Evolutionary conservation across 208 protist species (phyloP), one percentile per base, ranked within the genome.

Genomic region (Vickermania ingenoplastis): DNA sequence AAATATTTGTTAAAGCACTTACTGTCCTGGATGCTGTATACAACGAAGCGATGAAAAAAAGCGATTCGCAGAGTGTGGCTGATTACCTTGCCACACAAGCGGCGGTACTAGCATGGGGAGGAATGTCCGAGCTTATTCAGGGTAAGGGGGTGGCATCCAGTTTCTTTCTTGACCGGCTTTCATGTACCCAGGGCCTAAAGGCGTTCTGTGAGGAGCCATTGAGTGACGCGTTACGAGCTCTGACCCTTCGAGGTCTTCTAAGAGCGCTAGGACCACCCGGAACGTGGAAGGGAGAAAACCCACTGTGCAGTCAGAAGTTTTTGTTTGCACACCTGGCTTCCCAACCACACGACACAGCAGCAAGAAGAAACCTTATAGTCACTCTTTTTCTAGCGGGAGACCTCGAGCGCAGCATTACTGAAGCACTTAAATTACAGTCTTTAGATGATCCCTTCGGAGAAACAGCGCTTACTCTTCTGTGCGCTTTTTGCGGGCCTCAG

Each of bases 321-420:
- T 73, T 94, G 24, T 45, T 51, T 24, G 75, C 28, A 1, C 53
- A 54, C 27, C 69, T 94, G 2, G 31, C 26, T 2, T 26, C 14
- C 4, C 57, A 70, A 2, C 81, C 88, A 14, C 57, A 71, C 0
- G 83, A 86, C 49, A 29, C 65, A 30, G 36, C 53, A 11, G 31
- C 61, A 7, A 81, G 88, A 21, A 71, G 72, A 7, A 53, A 83
- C n/a, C 75, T 91, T 31, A 76, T 92, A n/a, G 70, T 92, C 25
- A 91, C 88, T 0, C 53, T 91, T 0, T 94, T 94, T 57, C 62
- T 94, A 3, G 59, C 67, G 27, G 84, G 84, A 1, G 88, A 94
- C 50, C 21, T 94, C n/a, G 83, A 94, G 73, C 81, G 84, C 5
- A 77, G 72, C 31, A 52, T 94, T 49, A 94, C 88, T 30, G 88